A percentile compares a stretch with the other conserved stretches of the same genome.
Conservation (phyloP, 1,284 basidiomycete genomes). For the Sanghuangporus baumii region DNA sequence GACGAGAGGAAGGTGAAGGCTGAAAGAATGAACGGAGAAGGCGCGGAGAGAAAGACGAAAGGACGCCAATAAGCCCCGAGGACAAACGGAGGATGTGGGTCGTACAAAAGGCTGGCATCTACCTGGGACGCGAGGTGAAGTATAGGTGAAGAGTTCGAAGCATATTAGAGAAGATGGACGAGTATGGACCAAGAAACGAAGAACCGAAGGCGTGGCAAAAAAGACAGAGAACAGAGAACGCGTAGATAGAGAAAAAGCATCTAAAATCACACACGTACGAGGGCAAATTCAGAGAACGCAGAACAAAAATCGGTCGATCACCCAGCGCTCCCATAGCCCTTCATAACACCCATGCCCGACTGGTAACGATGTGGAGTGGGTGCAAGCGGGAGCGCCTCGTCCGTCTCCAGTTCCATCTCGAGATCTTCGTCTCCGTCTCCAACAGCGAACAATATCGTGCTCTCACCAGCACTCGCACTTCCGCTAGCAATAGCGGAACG, state of each 20-base stretch:
- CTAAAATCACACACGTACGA: not conserved
- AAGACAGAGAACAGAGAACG: not conserved
- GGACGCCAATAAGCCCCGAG: too few relatives aligned
- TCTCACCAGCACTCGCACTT: not conserved
- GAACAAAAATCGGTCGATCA: not conserved
- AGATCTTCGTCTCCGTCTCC: not conserved
- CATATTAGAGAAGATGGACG: not conserved
- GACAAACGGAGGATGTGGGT: too few relatives aligned
- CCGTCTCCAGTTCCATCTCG: not conserved
- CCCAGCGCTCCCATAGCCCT: not conserved
- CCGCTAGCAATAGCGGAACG: not conserved
- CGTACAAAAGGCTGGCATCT: not conserved
- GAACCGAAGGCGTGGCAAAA: not conserved
- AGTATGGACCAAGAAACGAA: not conserved
- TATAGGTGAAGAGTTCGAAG: not conserved
- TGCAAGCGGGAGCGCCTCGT: conserved; percentile 1
- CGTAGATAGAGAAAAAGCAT: not conserved
- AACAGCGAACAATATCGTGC: conserved; percentile 1
- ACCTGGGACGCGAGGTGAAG: not conserved
- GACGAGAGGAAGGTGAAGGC: too few relatives aligned
- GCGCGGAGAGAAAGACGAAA: too few relatives aligned
- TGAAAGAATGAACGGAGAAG: too few relatives aligned
- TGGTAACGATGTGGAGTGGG: not conserved
- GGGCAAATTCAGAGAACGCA: not conserved
- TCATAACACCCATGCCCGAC: not conserved